Conservation (phyloP, 1,284 basidiomycete species). For the Cutaneotrichosporon dermatis region DNA sequence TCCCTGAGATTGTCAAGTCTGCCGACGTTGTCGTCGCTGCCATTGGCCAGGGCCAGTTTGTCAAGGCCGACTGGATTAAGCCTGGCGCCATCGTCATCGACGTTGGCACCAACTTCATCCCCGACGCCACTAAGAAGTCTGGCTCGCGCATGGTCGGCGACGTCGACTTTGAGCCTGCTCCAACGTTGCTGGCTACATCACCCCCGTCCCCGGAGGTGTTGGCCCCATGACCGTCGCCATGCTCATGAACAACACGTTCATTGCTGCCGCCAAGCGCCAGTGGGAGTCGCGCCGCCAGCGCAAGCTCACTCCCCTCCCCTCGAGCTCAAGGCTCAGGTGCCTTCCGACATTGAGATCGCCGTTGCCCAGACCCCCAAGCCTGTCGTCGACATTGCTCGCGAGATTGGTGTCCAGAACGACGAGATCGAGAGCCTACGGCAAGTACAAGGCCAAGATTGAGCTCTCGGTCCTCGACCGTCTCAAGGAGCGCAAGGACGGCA, state of each 20-base stretch:
- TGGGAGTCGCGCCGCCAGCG: slow-evolving; percentile 65
- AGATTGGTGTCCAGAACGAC: slow-evolving; percentile 80
- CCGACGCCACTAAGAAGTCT: slow-evolving; percentile 85
- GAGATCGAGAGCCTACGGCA: slow-evolving; percentile 92
- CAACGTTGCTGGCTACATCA: slow-evolving; percentile 79
- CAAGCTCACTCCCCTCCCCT: slow-evolving; percentile 71
- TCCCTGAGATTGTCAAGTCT: slow-evolving; percentile 71
- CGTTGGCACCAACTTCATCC: slow-evolving; percentile 95
- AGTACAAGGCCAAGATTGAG: slow-evolving; percentile 96
- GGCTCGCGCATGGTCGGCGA: slow-evolving; percentile 96
- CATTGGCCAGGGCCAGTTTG: slow-evolving; percentile 84
- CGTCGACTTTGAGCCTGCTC: slow-evolving; percentile 80
- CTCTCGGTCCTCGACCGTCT: slow-evolving; percentile 82
- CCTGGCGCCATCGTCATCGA: slow-evolving; percentile 90
- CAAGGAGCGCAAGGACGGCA: slow-evolving; percentile 81
- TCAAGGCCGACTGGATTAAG: slow-evolving; percentile 94
- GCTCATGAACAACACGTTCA: slow-evolving; percentile 93
- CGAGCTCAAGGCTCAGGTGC: slow-evolving; percentile 75
- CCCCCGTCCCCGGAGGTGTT: slow-evolving; percentile 98
- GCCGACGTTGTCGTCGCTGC: slow-evolving; percentile 93
- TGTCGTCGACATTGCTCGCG: slow-evolving; percentile 73
- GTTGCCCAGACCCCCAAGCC: slow-evolving; percentile 92
- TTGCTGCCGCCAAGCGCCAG: slow-evolving; percentile 77
- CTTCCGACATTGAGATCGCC: slow-evolving; percentile 92
- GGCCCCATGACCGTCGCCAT: slow-evolving; percentile 99